Conservation (phyloP, 495 filamentous ascomycete species). For the Penicillium paxilli region DNA sequence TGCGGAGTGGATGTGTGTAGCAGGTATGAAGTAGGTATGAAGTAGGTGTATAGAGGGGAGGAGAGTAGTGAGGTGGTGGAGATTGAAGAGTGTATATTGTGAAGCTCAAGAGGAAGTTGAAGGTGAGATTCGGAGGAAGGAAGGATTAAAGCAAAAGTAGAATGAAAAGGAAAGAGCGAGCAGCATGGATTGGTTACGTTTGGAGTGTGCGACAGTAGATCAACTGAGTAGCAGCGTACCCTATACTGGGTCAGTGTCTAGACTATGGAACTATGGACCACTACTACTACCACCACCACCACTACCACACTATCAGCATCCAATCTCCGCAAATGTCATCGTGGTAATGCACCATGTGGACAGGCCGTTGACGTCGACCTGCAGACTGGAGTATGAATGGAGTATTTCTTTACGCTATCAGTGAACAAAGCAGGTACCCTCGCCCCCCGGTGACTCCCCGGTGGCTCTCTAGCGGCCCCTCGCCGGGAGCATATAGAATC, state of each 20-base stretch:
- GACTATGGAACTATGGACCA: neutral
- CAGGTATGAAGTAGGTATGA: neutral
- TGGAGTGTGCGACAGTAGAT: conserved; percentile 22
- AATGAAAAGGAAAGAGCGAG: neutral
- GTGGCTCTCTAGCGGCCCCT: too few species aligned
- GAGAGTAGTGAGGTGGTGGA: neutral
- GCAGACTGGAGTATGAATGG: neutral
- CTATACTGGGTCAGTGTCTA: too few species aligned
- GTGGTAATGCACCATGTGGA: conserved; percentile 13
- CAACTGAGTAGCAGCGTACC: neutral
- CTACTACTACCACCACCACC: neutral
- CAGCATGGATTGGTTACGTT: conserved; percentile 21
- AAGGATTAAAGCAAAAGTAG: neutral
- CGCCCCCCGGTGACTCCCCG: too few species aligned
- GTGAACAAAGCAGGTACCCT: conserved; percentile 2
- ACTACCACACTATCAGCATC: neutral
- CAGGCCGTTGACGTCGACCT: neutral
- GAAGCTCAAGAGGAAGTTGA: neutral
- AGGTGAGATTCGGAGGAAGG: neutral
- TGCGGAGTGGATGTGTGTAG: too few species aligned
- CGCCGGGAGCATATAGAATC: neutral
- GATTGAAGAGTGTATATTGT: neutral
- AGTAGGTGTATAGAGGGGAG: neutral
- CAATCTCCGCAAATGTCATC: conserved; percentile 6
- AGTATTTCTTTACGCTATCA: neutral